Evolutionary conservation across 768 basidiomycete species (phyloP).

Genomic region (Amylocystis lapponica): DNA sequence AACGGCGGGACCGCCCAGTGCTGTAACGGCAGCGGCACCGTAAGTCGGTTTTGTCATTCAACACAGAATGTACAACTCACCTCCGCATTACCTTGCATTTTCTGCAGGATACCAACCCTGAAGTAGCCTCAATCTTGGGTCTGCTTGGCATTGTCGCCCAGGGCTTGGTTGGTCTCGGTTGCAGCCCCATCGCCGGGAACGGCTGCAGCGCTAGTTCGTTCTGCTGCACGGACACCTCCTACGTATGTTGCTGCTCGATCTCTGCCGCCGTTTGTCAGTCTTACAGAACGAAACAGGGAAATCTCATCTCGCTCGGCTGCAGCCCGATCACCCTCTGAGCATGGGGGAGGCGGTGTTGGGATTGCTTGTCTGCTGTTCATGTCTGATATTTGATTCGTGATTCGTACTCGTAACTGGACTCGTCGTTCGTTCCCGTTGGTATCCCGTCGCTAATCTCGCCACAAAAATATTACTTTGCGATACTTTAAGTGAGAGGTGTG

Average conservation of each 20-base stretch:
- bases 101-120: slow-evolving; percentile 8
- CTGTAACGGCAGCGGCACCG: slow-evolving; percentile 5
- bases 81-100: not conserved
- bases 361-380: no score
- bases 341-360: no score
- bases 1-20: slow-evolving; percentile 11
- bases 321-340: slow-evolving; percentile 1
- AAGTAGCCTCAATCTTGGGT: slow-evolving; percentile 9
- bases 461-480: no score
- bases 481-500: no score
- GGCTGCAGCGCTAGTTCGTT: slow-evolving; percentile 16
- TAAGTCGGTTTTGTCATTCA: not conserved
- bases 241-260: slow-evolving; percentile 6
- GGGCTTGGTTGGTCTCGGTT: slow-evolving; percentile 19
- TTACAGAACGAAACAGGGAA: not conserved
- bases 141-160: slow-evolving; percentile 19
- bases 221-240: slow-evolving; percentile 21
- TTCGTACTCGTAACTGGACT: no score
- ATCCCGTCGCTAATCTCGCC: no score
- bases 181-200: slow-evolving; percentile 18
- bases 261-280: not conserved
- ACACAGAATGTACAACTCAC: no score
- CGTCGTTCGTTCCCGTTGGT: no score
- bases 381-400: no score
- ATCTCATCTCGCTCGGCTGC: slow-evolving; percentile 4